Base-by-base conservation (phyloP, 1,284 basidiomycete genomes). In the Malassezia furfur region DNA sequence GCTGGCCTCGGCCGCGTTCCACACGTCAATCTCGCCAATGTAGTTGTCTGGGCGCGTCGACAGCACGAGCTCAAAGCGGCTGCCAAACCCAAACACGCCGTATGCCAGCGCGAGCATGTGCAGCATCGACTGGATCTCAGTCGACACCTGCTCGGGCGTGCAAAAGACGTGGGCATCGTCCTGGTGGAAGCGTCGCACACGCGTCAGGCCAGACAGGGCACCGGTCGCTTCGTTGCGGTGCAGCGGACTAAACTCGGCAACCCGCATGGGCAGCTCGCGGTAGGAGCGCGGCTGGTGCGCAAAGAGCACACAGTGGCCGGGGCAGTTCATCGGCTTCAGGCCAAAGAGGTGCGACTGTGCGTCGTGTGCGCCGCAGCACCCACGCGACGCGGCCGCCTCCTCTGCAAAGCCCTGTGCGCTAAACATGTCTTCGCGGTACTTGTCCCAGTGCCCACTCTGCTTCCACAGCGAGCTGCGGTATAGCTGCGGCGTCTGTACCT, bases 371-470 rank as follows among this genome's bases (percentile, higher is more conserved):
- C 56, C 57, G 21, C 64, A 65, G 46, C 65, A 67, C 7, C 47
- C 52, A 1, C 21, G 50, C 5, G 53, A 48, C 7, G 17, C 36
- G 30, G 11, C 19, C 40, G 15, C 35, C 44, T 44, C 14, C 17
- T 63, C 62, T 5, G 51, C 60, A 47, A 70, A 73, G 1, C 72
- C 72, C 50, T 70, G 59, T 10, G 65, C 64, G 34, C 63, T 60
- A 48, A 74, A 74, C 72, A 74, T 74, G 43, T 74, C 72, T 17
- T 70, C 66, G n/a, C 71, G 59, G 50, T 74, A 74, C 37, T 74
- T 73, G 49, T 74, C 70, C 72, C 72, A 74, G 45, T 74, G 72
- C 1, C 72, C 72, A 34, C 62, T 65, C 8, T 55, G 58, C 41
- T 72, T 66, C 72, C 72, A 74, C 1, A 74, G 54, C 10, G 63